Evolutionary conservation across 2,329 filamentous ascomycete species (phyloP), one percentile per base, ranked within the genome.

Genomic region (Thelonectria rubi): DNA sequence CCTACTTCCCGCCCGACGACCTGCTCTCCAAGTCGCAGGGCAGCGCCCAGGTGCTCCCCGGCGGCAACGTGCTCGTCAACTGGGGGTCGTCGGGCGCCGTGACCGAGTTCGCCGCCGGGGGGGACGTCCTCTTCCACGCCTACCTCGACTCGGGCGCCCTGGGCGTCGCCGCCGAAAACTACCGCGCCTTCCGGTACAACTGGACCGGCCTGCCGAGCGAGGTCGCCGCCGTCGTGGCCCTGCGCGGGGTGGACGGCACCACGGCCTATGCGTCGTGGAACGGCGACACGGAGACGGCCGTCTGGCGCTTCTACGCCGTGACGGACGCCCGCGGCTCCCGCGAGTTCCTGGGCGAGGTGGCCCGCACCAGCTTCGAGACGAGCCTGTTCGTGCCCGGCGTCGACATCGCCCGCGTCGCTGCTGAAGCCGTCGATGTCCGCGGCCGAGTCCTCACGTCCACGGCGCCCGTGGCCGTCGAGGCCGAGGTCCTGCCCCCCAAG

Each of bases 41-140:
- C 15, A 79, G 75, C 48, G 81, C 83, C 15, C 86, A 89, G 64
- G 69, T 85, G 12, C 78, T 88, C 0, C 80, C 82, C 0, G 81
- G 81, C 54, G 83, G 82, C 34, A 83, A 86, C 59, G 81, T 80
- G 4, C 73, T 88, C 39, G 80, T 88, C 45, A 84, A 84, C 65
- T 89, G 86, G 85, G 86, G 86, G 5, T 80, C 78, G 0, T 78
- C 79, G 37, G 82, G 81, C 0, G 80, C 79, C 6, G 63, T 84
- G 43, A 84, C 81, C 2, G 82, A 82, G 68, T 79, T 82, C 65
- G 76, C 75, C 1, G 65, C 75, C 1, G 77, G 81, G 12, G 85
- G 84, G 14, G 74, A 75, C 5, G 70, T 81, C 5, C 72, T 87
- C n/a, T 85, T 86, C 76, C 83, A 87, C 57, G 78, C 77, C 9